These are phyloP conservation scores for Physcomitrellopsis africana DNA, from an alignment of 225 moss, liverwort and hornwort genomes.

Conservation along the genomic window DNA sequence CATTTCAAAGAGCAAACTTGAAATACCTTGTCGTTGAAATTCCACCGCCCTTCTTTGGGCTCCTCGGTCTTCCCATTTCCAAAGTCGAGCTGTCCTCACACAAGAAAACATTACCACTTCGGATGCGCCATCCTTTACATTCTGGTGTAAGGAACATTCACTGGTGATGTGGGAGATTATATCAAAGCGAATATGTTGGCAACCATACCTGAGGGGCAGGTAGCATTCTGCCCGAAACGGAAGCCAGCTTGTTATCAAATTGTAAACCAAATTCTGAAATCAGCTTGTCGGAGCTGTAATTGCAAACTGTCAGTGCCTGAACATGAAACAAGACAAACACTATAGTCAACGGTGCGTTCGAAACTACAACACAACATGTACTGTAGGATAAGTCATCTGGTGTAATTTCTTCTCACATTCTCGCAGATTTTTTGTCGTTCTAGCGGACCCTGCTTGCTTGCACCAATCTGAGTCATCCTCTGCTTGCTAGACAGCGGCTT, in stretches of 20 bases:
- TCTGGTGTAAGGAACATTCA: too few species aligned
- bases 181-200: not conserved
- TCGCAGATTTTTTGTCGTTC: slow-evolving; percentile 62
- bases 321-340: not conserved
- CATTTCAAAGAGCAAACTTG: not conserved
- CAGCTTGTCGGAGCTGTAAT: slow-evolving; percentile 59
- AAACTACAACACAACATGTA: not conserved
- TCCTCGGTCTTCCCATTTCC: slow-evolving; percentile 72
- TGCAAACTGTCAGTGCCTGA: slow-evolving; percentile 61
- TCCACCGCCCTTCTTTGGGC: slow-evolving; percentile 82
- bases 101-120: not conserved
- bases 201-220: slow-evolving; percentile 66
- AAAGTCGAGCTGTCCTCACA: slow-evolving; percentile 63
- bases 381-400: not conserved
- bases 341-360: not conserved
- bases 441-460: slow-evolving; percentile 64
- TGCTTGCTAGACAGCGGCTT: slow-evolving; percentile 61
- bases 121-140: not conserved
- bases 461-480: slow-evolving; percentile 62
- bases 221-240: slow-evolving; percentile 64
- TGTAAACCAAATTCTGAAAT: slow-evolving; percentile 71
- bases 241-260: slow-evolving; percentile 54
- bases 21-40: slow-evolving; percentile 80
- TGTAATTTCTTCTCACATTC: slow-evolving; percentile 34
- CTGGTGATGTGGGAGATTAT: too few species aligned